These are phyloP conservation scores for Rhinocladiella mackenziei DNA, from an alignment of 2,329 filamentous ascomycete genomes.

Conservation along the genomic window DNA sequence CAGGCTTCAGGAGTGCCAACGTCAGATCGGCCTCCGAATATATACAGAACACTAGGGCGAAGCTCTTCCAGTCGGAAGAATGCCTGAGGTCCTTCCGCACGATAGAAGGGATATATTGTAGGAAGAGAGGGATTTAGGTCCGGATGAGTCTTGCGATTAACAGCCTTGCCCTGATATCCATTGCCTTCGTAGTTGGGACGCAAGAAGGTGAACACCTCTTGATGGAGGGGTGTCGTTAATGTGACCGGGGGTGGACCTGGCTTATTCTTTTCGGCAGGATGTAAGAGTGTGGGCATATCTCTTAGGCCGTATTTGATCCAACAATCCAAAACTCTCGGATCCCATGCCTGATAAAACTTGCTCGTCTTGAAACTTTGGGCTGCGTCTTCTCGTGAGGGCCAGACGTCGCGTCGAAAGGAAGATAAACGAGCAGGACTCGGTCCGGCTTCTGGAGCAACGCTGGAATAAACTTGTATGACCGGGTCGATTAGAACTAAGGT, in stretches of 20 bases:
- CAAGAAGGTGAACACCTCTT: slow-evolving; percentile 64
- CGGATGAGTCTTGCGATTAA: slow-evolving; percentile 42
- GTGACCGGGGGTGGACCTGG: slow-evolving; percentile 59
- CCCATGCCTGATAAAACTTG: slow-evolving; percentile 79
- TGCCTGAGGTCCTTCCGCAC: slow-evolving; percentile 39
- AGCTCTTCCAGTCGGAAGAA: slow-evolving; percentile 42
- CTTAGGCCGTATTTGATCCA: slow-evolving; percentile 73
- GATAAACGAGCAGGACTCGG: slow-evolving; percentile 63
- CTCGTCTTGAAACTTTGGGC: slow-evolving; percentile 61
- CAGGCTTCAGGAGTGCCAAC: slow-evolving; percentile 39
- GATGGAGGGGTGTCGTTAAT: slow-evolving; percentile 73
- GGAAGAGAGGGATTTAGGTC: slow-evolving; percentile 41
- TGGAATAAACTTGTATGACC: slow-evolving; percentile 35
- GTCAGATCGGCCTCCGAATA: slow-evolving; percentile 43
- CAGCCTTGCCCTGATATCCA: slow-evolving; percentile 41
- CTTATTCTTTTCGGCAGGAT: slow-evolving; percentile 46
- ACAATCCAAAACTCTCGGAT: slow-evolving; percentile 69
- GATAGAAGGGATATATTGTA: slow-evolving; percentile 42
- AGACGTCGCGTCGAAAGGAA: slow-evolving; percentile 69
- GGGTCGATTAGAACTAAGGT: slow-evolving; percentile 70
- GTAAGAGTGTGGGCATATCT: slow-evolving; percentile 60
- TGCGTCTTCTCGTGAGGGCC: slow-evolving; percentile 72
- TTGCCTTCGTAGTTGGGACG: slow-evolving; percentile 59
- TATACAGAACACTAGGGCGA: slow-evolving; percentile 46
- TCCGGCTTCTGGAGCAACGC: slow-evolving; percentile 36